These are phyloP conservation scores for Raphanus hybrid DNA, from an alignment of 441 rosid genomes.

Conservation along the genomic window DNA sequence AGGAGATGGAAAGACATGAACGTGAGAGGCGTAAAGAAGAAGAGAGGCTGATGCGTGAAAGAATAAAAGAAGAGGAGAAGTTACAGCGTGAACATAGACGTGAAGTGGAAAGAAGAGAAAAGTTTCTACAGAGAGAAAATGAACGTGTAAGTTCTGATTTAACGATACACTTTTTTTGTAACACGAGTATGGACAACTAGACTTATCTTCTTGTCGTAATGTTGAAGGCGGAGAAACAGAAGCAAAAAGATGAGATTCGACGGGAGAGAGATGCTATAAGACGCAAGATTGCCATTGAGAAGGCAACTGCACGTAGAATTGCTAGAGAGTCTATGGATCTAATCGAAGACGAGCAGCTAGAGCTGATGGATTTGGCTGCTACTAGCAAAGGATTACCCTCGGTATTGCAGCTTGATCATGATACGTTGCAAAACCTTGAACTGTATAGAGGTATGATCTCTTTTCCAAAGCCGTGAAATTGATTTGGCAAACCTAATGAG, in stretches of 20 bases:
- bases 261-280: slow-evolving; percentile 83
- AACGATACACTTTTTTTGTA: background rate
- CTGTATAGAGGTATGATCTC: slow-evolving; percentile 70
- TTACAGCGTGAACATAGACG: slow-evolving; percentile 81
- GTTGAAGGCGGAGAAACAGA: slow-evolving; percentile 85
- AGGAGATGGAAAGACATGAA: slow-evolving; percentile 45
- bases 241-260: slow-evolving; percentile 89
- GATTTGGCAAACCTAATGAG: background rate
- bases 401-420: slow-evolving; percentile 79
- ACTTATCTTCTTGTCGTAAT: slow-evolving; percentile 13
- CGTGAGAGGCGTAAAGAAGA: slow-evolving; percentile 98
- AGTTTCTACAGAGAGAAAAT: slow-evolving; percentile 81
- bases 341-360: slow-evolving; percentile 96
- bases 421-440: slow-evolving; percentile 91
- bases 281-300: slow-evolving; percentile 91
- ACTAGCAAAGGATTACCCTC: slow-evolving; percentile 77
- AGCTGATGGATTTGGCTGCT: slow-evolving; percentile 98
- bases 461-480: slow-evolving; percentile 8
- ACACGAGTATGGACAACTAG: background rate
- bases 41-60: slow-evolving; percentile 95
- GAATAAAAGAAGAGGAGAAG: slow-evolving; percentile 94
- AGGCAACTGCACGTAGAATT: slow-evolving; percentile 95
- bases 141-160: slow-evolving; percentile 59
- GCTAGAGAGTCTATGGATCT: slow-evolving; percentile 99
- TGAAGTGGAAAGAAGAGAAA: slow-evolving; percentile 93